Evolutionary conservation across 441 rosid species (phyloP).

Genomic region (Lagerstroemia fauriei): DNA sequence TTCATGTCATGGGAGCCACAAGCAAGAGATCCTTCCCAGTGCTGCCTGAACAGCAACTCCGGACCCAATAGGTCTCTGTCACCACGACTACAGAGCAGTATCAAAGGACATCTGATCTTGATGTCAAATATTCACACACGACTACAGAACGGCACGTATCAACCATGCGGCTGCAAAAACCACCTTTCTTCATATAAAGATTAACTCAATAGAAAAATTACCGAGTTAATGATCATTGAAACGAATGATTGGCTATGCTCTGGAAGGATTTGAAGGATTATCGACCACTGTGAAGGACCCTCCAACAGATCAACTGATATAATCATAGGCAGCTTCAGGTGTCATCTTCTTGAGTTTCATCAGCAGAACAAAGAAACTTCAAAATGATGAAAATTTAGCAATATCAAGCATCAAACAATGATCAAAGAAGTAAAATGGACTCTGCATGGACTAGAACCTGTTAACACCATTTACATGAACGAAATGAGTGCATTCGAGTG

Average conservation of each 20-base stretch:
- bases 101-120: conserved; percentile 64
- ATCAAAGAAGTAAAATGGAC: background rate
- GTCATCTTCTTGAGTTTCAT: conserved; percentile 21
- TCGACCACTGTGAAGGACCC: conserved; percentile 19
- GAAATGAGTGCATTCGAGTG: background rate
- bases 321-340: background rate
- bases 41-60: conserved; percentile 81
- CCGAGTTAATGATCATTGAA: background rate
- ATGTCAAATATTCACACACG: conserved; percentile 28
- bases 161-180: conserved; percentile 19
- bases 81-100: conserved; percentile 76
- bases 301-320: conserved; percentile 2
- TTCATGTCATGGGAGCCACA: conserved; percentile 65
- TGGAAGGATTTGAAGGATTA: background rate
- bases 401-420: background rate
- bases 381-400: background rate
- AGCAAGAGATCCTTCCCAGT: conserved; percentile 73
- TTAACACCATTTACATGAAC: no score
- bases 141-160: conserved; percentile 36
- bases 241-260: background rate
- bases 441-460: background rate
- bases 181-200: conserved; percentile 43
- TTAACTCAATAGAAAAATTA: conserved; percentile 56
- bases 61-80: conserved; percentile 67
- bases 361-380: background rate